Evolutionary conservation across 148 eudicot genomes (phyloP), one percentile per base, ranked within the genome.

Genomic region (Nepenthes mirabilis): DNA sequence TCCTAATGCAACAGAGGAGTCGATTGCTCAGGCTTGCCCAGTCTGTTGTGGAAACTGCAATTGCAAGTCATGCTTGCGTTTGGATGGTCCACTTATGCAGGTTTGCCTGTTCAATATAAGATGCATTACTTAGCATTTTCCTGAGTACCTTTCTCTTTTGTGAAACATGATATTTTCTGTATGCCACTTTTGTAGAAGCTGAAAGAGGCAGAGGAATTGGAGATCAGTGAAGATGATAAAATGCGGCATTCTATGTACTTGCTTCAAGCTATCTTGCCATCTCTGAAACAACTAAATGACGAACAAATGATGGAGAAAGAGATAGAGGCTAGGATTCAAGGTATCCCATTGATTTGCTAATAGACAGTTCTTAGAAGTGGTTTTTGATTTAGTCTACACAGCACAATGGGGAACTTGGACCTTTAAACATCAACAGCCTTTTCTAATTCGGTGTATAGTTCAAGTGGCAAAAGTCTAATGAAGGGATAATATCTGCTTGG

Each of bases 41-140:
- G 74, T 85, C 59, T 85, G 91, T 62, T 72, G 72, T 23, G 68
- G 72, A 14, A 85, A 85, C 61, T 85, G 91, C 60, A 85, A 85
- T 55, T 85, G 91, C 66, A 85, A 85, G 74, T 67, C 68, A 14
- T 85, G 91, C 71, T 53, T 85, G 77, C 78, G 87, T 43, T 54
- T 74, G 56, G 81, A 77, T 63, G 81, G 81, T 10, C n/a, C n/a
- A 2, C 52, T 49, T 49, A 11, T n/a, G n/a, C 6, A 49, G 14
- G 52, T 49, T 49, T 10, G 52, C 14, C 11, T 11, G 3, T n/a
- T 10, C 3, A 49, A 12, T 12, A 49, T 49, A 11, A 5, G 8
- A 45, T 45, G 11, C 11, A 45, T 45, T 45, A 45, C 11, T n/a
- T 10, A 12, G 52, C 11, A 2, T 49, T n/a, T 2, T 49, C 11